Evolutionary conservation across 352 stramenopile species (phyloP).

Genomic region (Globisporangium nagaii): DNA sequence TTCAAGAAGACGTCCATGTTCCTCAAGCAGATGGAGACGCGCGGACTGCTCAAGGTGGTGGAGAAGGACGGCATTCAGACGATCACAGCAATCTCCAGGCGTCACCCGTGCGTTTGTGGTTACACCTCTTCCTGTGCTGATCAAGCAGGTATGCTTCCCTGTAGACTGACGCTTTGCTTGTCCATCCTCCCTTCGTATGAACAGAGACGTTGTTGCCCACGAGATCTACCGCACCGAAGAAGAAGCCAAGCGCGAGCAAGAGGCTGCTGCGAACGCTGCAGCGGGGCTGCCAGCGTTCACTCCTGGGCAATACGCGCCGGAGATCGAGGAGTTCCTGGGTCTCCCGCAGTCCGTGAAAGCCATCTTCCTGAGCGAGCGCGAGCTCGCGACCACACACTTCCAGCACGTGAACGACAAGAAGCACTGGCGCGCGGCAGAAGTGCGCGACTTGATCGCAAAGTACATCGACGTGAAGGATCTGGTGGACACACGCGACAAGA

Average conservation of each 20-base stretch:
- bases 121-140: background rate
- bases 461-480: conserved; percentile 60
- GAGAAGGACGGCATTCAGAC: conserved; percentile 81
- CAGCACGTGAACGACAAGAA: conserved; percentile 30
- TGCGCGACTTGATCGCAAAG: conserved; percentile 50
- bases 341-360: conserved; percentile 50
- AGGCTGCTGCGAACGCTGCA: conserved; percentile 28
- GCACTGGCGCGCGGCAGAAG: conserved; percentile 41
- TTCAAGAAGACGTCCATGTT: conserved; percentile 83
- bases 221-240: conserved; percentile 49
- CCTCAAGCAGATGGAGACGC: conserved; percentile 50
- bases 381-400: conserved; percentile 15
- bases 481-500: conserved; percentile 54
- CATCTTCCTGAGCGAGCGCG: conserved; percentile 31
- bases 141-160: background rate
- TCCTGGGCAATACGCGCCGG: conserved; percentile 53
- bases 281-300: conserved; percentile 36
- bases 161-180: background rate
- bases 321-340: conserved; percentile 63
- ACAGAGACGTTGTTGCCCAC: conserved; percentile 55
- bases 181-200: background rate
- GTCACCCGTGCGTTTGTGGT: conserved; percentile 54
- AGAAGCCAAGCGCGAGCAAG: conserved; percentile 40
- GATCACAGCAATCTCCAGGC: conserved; percentile 54
- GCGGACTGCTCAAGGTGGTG: conserved; percentile 44